Base-by-base conservation (phyloP, 2,329 filamentous ascomycete genomes). In the Alternaria triticina region DNA sequence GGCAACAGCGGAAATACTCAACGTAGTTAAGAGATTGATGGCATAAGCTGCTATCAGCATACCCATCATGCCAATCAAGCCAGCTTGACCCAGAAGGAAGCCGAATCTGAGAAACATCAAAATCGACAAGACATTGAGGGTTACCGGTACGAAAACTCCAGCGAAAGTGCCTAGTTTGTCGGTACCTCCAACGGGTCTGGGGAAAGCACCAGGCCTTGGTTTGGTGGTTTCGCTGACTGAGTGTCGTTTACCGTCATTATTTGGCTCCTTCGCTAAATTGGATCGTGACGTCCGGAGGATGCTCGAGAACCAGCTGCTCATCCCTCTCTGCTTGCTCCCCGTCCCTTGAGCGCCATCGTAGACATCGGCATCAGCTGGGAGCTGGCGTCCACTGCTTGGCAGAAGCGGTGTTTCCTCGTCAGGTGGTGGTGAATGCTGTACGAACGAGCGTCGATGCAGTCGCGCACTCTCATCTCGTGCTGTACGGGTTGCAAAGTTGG, bases 51-150 rank as follows among this genome's bases (percentile, higher is more conserved):
- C 85, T 63, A 91, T 74, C 63, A 97, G 87, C 79, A 96, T 86
- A 13, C 91, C 91, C 76, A 96, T 83, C 79, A 94, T 96, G 54
- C 92, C 93, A 46, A 95, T 68, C 47, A 96, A 83, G 22, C 93
- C 93, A 66, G 91, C 87, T 75, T 95, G 91, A 9, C 93, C 93
- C 22, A 96, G 84, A 61, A 97, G 92, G 71, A 93, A 89, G 22
- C 93, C 93, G 78, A 97, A 97, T 22, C 93, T 88, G 72, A 97
- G 84, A 81, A 97, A 97, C 92, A 97, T 96, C 65, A 97, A 86
- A 79, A 97, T 96, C 72, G 92, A 95, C 69, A 96, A 82, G 45
- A 97, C 93, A 79, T 96, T 97, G 69, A 96, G 84, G 65, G 90
- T 94, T n/a, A 93, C 93, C 1, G 93, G 93, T 15, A 97, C 91